These are phyloP conservation scores for Podospora comata DNA, from an alignment of 495 filamentous ascomycete genomes.

Conservation along the genomic window DNA sequence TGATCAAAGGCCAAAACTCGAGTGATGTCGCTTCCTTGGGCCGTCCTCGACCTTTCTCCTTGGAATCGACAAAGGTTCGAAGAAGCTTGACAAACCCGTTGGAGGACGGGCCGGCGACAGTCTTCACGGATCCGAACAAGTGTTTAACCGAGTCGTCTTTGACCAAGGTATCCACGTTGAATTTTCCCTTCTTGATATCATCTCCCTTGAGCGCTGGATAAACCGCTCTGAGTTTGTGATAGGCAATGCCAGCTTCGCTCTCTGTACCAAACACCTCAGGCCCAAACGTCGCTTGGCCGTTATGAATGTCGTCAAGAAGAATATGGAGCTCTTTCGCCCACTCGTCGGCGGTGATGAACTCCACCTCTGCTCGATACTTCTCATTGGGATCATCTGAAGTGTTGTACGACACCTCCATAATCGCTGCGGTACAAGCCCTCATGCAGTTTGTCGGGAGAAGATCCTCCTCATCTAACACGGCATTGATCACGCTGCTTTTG, in stretches of 20 bases:
- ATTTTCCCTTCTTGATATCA: conserved; percentile 40
- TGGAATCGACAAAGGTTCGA: conserved; percentile 36
- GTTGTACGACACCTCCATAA: conserved; percentile 65
- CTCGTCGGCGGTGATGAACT: conserved; percentile 56
- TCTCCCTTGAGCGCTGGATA: conserved; percentile 54
- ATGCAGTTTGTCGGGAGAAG: conserved; percentile 41
- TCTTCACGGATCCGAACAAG: conserved; percentile 49
- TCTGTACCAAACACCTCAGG: conserved; percentile 43
- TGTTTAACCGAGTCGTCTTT: conserved; percentile 33
- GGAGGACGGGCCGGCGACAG: conserved; percentile 35
- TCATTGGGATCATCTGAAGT: conserved; percentile 38
- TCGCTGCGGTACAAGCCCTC: conserved; percentile 62
- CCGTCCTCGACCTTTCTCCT: conserved; percentile 22
- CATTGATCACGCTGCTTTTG: conserved; percentile 61
- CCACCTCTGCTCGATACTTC: conserved; percentile 60
- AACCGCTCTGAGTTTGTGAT: conserved; percentile 62
- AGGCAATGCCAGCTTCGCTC: conserved; percentile 56
- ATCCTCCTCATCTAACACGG: conserved; percentile 53
- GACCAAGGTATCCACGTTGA: conserved; percentile 40
- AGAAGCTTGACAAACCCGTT: conserved; percentile 29
- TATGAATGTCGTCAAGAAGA: conserved; percentile 50
- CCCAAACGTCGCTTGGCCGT: conserved; percentile 18
- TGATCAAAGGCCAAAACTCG: conserved; percentile 65
- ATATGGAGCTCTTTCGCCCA: conserved; percentile 55
- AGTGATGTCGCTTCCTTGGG: conserved; percentile 35